Base-by-base conservation (phyloP, 2,329 filamentous ascomycete genomes). In the Scleromitrula shiraiana region DNA sequence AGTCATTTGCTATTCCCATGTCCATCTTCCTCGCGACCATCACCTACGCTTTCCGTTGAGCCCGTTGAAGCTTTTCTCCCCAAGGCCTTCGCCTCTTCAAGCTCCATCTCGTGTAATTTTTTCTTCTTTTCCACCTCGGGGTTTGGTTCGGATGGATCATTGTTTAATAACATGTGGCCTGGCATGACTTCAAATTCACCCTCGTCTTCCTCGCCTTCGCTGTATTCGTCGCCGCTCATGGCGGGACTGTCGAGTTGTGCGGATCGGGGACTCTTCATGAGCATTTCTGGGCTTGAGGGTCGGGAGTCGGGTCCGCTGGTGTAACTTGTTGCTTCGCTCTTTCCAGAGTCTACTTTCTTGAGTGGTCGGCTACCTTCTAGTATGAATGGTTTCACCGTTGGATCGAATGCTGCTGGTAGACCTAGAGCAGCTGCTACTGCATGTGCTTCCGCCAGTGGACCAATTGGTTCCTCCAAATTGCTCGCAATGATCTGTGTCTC, bases 401-500 rank as follows among this genome's bases (percentile, higher is more conserved):
- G 78, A 53, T 83, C 80, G 53, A 81, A 83, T 20, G 71, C 67
- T 3, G 78, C 78, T 0, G 80, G 79, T 2, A 83, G 65, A 0
- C 79, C 80, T 8, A 83, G 69, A 14, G 78, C 80, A 52, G 76
- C 73, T 37, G 80, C 80, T 6, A 84, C 80, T 47, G 74, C 73
- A 55, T 82, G 79, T 0, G 80, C 80, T 62, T 84, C 80, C 52
- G 80, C 77, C 54, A 81, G 78, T 2, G 76, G 67, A 8, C 51
- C 57, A 27, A 61, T 63, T 9, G 58, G 39, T 17, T 51, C 53
- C 42, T 62, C 61, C 23, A 62, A 57, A 33, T 50, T 51, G 19
- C 48, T 56, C 17, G 58, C 48, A 12, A 50, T 50, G 7, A 41
- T 40, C n/a, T 57, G 56, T n/a, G 61, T 62, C 49, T 65, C 63